Evolutionary conservation across 495 filamentous ascomycete genomes (phyloP).

Genomic region (Xylaria castorea): DNA sequence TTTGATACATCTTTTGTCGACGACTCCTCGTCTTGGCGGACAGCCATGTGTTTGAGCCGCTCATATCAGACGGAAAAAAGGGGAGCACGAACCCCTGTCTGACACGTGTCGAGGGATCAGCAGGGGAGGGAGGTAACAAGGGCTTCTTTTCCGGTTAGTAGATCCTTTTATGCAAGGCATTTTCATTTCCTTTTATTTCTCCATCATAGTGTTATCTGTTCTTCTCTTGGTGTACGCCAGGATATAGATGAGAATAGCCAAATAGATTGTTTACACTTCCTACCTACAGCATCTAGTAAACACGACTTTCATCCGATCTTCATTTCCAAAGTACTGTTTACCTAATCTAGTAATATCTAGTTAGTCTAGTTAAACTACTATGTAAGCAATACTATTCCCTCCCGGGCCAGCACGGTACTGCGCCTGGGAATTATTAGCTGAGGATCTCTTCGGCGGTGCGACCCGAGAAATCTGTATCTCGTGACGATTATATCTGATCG

Average conservation of each 20-base stretch:
- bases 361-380: neutral
- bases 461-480: constrained; percentile 13
- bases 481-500: constrained; percentile 4
- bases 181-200: neutral
- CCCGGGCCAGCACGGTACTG: neutral
- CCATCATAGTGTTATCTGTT: neutral
- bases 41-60: constrained; percentile 4
- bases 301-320: neutral
- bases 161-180: constrained; percentile 22
- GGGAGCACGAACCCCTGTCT: constrained; percentile 26
- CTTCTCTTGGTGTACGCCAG: neutral
- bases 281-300: neutral
- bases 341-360: neutral
- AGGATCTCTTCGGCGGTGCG: constrained; percentile 19
- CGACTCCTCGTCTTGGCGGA: neutral
- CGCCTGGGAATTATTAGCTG: neutral
- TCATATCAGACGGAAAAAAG: neutral
- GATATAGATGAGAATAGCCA: neutral
- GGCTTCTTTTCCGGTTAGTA: constrained; percentile 22
- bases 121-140: neutral
- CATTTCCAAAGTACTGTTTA: neutral
- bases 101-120: constrained; percentile 25
- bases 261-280: neutral
- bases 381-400: constrained; percentile 10
- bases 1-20: neutral